These are phyloP conservation scores for Sarocladiaceae sp. DNA, from an alignment of 2,329 filamentous ascomycete species.

Conservation along the genomic window DNA sequence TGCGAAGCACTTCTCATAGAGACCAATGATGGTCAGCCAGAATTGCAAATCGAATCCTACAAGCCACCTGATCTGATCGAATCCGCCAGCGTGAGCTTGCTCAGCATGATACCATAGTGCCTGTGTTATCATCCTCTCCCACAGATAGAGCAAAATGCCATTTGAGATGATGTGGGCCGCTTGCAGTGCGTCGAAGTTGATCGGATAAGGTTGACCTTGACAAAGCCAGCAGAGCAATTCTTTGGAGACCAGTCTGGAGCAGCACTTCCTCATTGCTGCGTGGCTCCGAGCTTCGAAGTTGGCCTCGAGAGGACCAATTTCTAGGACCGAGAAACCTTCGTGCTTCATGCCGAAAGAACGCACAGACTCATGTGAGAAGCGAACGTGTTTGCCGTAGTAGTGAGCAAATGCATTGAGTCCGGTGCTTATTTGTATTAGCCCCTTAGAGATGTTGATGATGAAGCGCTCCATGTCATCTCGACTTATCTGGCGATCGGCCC, in stretches of 20 bases:
- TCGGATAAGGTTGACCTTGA: not conserved
- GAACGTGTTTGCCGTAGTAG: not conserved
- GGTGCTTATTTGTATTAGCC: not conserved
- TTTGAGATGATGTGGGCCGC: not conserved
- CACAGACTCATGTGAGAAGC: not conserved
- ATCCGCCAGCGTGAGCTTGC: not conserved
- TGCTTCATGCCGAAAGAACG: not conserved
- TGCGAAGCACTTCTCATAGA: not conserved
- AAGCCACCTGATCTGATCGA: not conserved
- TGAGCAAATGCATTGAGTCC: too few relatives aligned
- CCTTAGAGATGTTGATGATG: not conserved
- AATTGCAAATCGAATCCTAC: not conserved
- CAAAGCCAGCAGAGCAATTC: not conserved
- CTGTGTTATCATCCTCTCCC: not conserved
- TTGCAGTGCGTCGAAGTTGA: not conserved
- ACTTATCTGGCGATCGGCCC: not conserved
- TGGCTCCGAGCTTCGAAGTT: not conserved
- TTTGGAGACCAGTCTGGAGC: not conserved
- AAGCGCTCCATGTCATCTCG: not conserved
- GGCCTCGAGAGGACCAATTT: not conserved
- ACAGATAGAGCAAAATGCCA: too few relatives aligned
- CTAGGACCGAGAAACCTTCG: not conserved
- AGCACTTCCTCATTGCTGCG: not conserved
- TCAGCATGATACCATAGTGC: not conserved
- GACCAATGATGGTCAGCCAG: not conserved